These are phyloP conservation scores for Nannizzia gypsea DNA, from an alignment of 2,329 filamentous ascomycete genomes.

Conservation along the genomic window DNA sequence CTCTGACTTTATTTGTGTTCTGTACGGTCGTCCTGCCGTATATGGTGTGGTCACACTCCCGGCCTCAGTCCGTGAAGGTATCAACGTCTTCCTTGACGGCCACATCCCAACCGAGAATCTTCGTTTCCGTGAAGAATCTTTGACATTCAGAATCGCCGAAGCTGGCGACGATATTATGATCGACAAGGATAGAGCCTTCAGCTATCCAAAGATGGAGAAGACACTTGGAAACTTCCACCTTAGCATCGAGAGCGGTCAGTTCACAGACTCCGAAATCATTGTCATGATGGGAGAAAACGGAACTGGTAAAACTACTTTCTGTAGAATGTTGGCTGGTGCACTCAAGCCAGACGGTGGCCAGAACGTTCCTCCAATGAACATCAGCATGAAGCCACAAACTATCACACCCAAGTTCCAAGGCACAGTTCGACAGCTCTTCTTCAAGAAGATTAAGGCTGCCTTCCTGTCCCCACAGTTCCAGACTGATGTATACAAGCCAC, in stretches of 20 bases:
- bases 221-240: conserved; percentile 82
- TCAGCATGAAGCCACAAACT: conserved; percentile 99
- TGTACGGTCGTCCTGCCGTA: conserved; percentile 88
- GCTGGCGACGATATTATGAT: conserved; percentile 75
- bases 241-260: conserved; percentile 66
- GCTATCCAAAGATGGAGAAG: conserved; percentile 85
- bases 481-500: conserved; percentile 98
- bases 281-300: conserved; percentile 99
- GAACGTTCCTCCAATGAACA: conserved; percentile 83
- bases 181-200: conserved; percentile 75
- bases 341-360: conserved; percentile 75
- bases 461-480: conserved; percentile 98
- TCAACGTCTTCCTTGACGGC: conserved; percentile 98
- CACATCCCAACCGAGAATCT: conserved; percentile 97
- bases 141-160: conserved; percentile 90
- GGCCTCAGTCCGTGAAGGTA: conserved; percentile 91
- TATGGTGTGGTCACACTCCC: conserved; percentile 97
- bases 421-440: conserved; percentile 93
- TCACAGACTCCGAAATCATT: conserved; percentile 96
- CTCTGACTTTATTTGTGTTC: conserved; percentile 93
- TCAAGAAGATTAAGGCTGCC: conserved; percentile 97
- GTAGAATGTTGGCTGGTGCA: conserved; percentile 84
- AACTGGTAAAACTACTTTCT: conserved; percentile 98
- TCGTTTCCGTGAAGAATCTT: conserved; percentile 91
- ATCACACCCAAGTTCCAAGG: conserved; percentile 98